A percentile compares a stretch with the other conserved stretches of the same genome.
Conservation (phyloP, 2,329 filamentous ascomycete genomes). For the Nectriaceae sp. region DNA sequence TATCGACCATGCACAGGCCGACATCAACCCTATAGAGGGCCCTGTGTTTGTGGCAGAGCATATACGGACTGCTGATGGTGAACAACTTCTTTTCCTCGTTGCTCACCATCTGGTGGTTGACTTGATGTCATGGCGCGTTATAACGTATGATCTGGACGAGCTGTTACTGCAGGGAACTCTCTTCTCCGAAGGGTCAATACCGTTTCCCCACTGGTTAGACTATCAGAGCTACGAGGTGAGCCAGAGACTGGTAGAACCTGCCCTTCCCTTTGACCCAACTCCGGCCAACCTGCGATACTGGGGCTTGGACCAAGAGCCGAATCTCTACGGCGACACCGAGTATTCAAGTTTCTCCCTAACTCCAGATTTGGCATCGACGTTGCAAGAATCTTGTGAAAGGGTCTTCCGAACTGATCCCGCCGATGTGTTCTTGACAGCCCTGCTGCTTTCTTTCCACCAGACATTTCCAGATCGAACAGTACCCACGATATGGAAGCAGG, state of each 20-base stretch:
- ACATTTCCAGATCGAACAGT: slow-evolving; percentile 53
- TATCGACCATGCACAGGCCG: slow-evolving; percentile 43
- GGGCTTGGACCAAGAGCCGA: slow-evolving; percentile 44
- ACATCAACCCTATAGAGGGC: slow-evolving; percentile 51
- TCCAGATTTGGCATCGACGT: slow-evolving; percentile 42
- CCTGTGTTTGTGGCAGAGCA: slow-evolving; percentile 54
- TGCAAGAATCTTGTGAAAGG: slow-evolving; percentile 45
- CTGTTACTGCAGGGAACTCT: slow-evolving; percentile 47
- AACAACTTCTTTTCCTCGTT: slow-evolving; percentile 50
- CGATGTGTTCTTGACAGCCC: slow-evolving; percentile 55
- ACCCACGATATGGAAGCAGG: slow-evolving; percentile 57
- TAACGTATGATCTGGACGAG: slow-evolving; percentile 52
- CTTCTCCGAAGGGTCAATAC: slow-evolving; percentile 45
- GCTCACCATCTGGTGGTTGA: slow-evolving; percentile 57
- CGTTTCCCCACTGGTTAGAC: slow-evolving; percentile 53
- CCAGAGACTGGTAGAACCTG: slow-evolving; percentile 29
- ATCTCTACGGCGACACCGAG: slow-evolving; percentile 47
- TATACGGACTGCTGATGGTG: slow-evolving; percentile 46
- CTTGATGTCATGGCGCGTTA: slow-evolving; percentile 51
- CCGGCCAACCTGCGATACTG: slow-evolving; percentile 49
- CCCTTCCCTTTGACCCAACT: slow-evolving; percentile 42
- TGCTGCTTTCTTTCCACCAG: slow-evolving; percentile 57
- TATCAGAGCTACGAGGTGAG: slow-evolving; percentile 43
- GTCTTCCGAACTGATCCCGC: slow-evolving; percentile 53
- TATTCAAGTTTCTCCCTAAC: slow-evolving; percentile 45